Evolutionary conservation across 2,329 filamentous ascomycete genomes (phyloP).

Genomic region (Penicillium sp.): DNA sequence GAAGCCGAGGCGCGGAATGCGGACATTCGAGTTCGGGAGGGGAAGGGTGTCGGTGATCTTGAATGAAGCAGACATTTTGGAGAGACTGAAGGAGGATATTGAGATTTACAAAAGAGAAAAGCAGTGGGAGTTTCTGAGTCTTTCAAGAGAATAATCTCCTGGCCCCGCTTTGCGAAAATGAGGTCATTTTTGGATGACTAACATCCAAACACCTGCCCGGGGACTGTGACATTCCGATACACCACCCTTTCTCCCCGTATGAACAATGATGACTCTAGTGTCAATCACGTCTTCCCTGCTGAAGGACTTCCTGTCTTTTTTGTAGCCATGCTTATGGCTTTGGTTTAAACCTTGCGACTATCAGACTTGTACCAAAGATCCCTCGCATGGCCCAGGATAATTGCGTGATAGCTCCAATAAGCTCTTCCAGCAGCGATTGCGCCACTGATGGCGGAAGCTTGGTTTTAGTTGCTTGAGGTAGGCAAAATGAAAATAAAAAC

Average conservation of each 20-base stretch:
- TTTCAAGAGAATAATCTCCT: slow-evolving; percentile 2
- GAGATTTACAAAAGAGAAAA: not conserved
- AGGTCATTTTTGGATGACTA: slow-evolving; percentile 11
- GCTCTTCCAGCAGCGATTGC: slow-evolving; percentile 1
- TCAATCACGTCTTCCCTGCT: no score
- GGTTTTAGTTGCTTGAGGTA: no score
- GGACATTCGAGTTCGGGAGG: slow-evolving; percentile 50
- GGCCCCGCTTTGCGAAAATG: slow-evolving; percentile 13
- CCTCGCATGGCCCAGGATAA: not conserved
- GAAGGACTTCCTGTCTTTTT: no score
- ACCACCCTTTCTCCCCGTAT: not conserved
- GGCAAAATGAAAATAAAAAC: no score
- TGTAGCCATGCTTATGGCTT: not conserved
- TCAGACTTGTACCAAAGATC: not conserved
- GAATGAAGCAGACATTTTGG: slow-evolving; percentile 38
- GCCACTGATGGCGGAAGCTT: slow-evolving; percentile 29
- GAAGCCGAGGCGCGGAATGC: slow-evolving; percentile 68
- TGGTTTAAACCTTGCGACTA: no score
- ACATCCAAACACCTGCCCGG: not conserved
- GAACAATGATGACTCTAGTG: not conserved
- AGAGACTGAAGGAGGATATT: not conserved
- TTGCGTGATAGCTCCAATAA: not conserved
- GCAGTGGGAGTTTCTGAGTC: not conserved
- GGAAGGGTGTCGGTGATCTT: slow-evolving; percentile 51
- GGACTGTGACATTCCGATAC: not conserved